Percentiles rank a stretch among this genome's conserved stretches.
Evolutionary conservation across 73 alveolate genomes (phyloP).

Genomic region (Symbiodinium natans): DNA sequence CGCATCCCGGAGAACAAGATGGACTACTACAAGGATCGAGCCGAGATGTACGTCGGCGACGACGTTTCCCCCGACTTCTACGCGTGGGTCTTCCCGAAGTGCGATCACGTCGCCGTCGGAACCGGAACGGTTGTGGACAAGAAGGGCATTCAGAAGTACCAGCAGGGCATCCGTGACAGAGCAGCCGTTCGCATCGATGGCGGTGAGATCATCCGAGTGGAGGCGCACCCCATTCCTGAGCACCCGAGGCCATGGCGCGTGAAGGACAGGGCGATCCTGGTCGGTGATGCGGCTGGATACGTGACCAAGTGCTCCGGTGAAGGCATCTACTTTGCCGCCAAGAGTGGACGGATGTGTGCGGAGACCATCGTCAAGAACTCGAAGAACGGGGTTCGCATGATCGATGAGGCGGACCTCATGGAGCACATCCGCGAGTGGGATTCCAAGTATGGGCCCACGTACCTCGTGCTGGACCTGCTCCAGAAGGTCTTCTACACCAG

Average conservation of each 20-base stretch:
- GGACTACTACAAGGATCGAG: constrained; percentile 94
- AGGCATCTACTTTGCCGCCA: constrained; percentile 95
- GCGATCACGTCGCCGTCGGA: constrained; percentile 95
- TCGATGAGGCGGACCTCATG: constrained; percentile 93
- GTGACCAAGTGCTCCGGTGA: constrained; percentile 95
- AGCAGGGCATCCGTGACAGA: constrained; percentile 94
- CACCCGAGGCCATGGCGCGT: constrained; percentile 94
- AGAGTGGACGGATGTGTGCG: constrained; percentile 93
- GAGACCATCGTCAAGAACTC: constrained; percentile 92
- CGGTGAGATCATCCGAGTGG: constrained; percentile 95
- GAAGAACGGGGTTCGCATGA: constrained; percentile 94
- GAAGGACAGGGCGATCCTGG: constrained; percentile 94
- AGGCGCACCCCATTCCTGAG: constrained; percentile 95
- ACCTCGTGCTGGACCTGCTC: constrained; percentile 91
- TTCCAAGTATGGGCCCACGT: constrained; percentile 94
- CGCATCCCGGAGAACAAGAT: constrained; percentile 94
- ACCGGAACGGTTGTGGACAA: constrained; percentile 95
- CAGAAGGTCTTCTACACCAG: constrained; percentile 95
- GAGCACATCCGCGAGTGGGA: constrained; percentile 94
- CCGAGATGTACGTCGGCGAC: constrained; percentile 95
- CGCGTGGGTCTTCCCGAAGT: constrained; percentile 95
- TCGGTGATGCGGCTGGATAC: constrained; percentile 95
- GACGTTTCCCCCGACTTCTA: constrained; percentile 95
- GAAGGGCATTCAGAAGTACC: constrained; percentile 94
- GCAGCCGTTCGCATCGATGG: constrained; percentile 94